Conservation (phyloP, 2,329 filamentous ascomycete genomes). For the Trichoderma oligosporum region DNA sequence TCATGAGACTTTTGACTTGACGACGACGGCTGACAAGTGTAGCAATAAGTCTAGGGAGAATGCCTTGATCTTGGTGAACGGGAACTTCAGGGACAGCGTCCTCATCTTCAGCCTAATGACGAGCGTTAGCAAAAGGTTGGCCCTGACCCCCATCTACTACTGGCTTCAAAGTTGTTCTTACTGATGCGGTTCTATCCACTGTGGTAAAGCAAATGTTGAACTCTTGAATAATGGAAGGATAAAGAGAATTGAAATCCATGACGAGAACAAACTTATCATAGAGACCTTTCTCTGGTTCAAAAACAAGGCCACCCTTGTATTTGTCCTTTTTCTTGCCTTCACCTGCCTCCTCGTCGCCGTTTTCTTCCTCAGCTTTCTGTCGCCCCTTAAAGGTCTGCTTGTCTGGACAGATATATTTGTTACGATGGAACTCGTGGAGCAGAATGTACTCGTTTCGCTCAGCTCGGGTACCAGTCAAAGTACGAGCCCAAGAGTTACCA, state of each 20-base stretch:
- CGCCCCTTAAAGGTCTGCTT: slow-evolving; percentile 80
- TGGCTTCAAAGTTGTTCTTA: slow-evolving; percentile 47
- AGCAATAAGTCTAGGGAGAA: slow-evolving; percentile 85
- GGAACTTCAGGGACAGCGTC: slow-evolving; percentile 88
- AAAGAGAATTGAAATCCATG: slow-evolving; percentile 99
- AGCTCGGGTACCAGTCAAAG: slow-evolving; percentile 88
- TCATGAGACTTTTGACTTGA: slow-evolving; percentile 96
- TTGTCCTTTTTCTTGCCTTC: slow-evolving; percentile 98
- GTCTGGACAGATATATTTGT: slow-evolving; percentile 97
- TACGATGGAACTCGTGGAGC: slow-evolving; percentile 91
- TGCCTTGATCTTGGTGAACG: slow-evolving; percentile 70
- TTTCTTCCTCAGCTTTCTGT: slow-evolving; percentile 67
- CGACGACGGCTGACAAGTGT: slow-evolving; percentile 84
- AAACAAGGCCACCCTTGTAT: slow-evolving; percentile 96
- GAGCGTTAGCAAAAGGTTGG: slow-evolving; percentile 34
- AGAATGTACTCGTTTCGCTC: slow-evolving; percentile 99
- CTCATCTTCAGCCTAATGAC: slow-evolving; percentile 59
- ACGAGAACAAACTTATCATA: slow-evolving; percentile 98
- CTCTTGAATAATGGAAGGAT: slow-evolving; percentile 98
- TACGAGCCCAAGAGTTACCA: slow-evolving; percentile 97
- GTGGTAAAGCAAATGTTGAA: slow-evolving; percentile 99
- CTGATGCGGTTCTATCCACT: slow-evolving; percentile 70
- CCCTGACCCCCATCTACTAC: too few relatives aligned
- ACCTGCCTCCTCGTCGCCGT: slow-evolving; percentile 60
- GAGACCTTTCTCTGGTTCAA: slow-evolving; percentile 93